Base-by-base conservation (phyloP, 2,329 filamentous ascomycete species). In the Stagonosporopsis cucurbitacearum region DNA sequence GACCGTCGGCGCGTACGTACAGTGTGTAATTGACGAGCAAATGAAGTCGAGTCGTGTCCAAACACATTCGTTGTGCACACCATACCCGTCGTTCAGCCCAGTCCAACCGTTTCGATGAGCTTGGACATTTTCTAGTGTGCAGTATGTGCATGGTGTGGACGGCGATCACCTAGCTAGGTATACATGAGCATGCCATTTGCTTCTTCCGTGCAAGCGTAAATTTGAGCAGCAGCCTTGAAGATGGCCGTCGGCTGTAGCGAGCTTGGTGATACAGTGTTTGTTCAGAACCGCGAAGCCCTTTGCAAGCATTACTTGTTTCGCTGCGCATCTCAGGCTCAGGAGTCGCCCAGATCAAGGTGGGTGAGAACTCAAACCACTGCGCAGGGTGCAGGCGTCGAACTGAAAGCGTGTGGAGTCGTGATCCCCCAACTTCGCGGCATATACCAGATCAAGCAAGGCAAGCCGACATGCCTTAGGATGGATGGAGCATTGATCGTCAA, bases 181-280 rank as follows among this genome's bases (percentile, higher is more conserved):
- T n/a, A n/a, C n/a, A n/a, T n/a, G n/a, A n/a, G n/a, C n/a, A 35
- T 25, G 49, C 57, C 66, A 67, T 67, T 67, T 64, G 48, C 66
- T 58, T 37, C 43, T 68, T 64, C 50, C 25, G 65, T 49, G 49
- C 59, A 67, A 65, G 66, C 60, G 62, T 17, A 17, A 9, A 35
- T 40, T 15, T 37, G 19, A 37, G n/a, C n/a, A n/a, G n/a, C n/a
- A n/a, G n/a, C 9, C 12, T 4, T 6, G 32, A 26, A 15, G 7
- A 17, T 12, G 13, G 15, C 23, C 22, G 7, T 23, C 39, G 13
- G 9, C 8, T 28, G 4, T 42, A 12, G 19, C 50, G 22, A 51
- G 30, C 23, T 25, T 19, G 43, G 50, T 30, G 35, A 37, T 22
- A 23, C 37, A 17, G 26, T n/a, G n/a, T n/a, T n/a, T 12, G 19